Evolutionary conservation across 2,329 filamentous ascomycete species (phyloP).

Genomic region (Leptosphaerulina australis): DNA sequence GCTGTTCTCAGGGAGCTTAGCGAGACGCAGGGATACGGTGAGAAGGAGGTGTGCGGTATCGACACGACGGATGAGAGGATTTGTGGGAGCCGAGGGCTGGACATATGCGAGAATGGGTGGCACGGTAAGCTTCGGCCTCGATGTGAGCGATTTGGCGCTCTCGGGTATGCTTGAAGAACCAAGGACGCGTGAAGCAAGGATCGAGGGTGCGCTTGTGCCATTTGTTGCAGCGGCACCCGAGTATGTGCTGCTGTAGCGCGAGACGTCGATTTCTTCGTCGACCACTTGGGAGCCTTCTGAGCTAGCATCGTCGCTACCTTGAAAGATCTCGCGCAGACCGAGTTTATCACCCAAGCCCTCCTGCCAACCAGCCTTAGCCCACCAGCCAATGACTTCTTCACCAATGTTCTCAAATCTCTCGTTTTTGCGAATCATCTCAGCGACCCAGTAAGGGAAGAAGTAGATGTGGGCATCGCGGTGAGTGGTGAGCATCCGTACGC

Average conservation of each 20-base stretch:
- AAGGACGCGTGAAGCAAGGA: constrained; percentile 47
- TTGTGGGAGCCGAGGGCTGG: constrained; percentile 65
- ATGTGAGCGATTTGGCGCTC: constrained; percentile 34
- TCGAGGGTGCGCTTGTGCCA: constrained; percentile 17
- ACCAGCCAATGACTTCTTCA: constrained; percentile 92
- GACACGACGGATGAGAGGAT: constrained; percentile 79
- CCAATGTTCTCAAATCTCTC: constrained; percentile 84
- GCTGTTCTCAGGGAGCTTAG: constrained; percentile 70
- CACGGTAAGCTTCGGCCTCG: constrained; percentile 55
- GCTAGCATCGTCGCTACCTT: constrained; percentile 51
- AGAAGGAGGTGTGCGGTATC: constrained; percentile 85
- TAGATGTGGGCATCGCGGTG: constrained; percentile 94
- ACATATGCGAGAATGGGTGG: constrained; percentile 84
- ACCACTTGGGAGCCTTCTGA: constrained; percentile 43
- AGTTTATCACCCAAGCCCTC: constrained; percentile 78
- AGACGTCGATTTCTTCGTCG: constrained; percentile 62
- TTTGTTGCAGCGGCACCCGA: constrained; percentile 34
- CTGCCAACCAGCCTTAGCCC: constrained; percentile 95
- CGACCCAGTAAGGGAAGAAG: constrained; percentile 88
- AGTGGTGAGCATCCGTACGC: constrained; percentile 78
- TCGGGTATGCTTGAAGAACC: constrained; percentile 38
- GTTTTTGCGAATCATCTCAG: constrained; percentile 81
- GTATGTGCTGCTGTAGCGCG: constrained; percentile 59
- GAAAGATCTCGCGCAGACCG: constrained; percentile 70
- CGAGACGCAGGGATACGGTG: constrained; percentile 80